Evolutionary conservation across 495 filamentous ascomycete genomes (phyloP), one percentile per base, ranked within the genome.

Genomic region (Tetracladium setigerum): DNA sequence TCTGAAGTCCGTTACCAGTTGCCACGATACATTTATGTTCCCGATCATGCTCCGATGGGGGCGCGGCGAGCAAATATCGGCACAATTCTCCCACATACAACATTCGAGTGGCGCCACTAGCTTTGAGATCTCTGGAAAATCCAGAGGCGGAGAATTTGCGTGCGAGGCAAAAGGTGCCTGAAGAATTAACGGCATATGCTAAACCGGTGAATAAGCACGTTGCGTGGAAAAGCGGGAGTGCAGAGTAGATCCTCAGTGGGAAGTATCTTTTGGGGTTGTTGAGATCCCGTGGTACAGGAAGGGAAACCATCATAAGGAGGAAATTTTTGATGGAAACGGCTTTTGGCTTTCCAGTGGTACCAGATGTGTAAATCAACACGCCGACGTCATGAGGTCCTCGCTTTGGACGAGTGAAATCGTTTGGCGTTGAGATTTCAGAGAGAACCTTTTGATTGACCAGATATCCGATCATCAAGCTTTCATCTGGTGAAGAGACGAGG

Each of bases 81-180:
- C 62, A 65, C 7, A 66, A 49, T 49, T 68, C 66, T 12, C 66
- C 66, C 1, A 68, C 66, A 41, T 68, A 68, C 14, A 66, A 48
- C 33, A 68, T 61, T 0, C 58, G 49, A 4, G 63, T 66, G 1
- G 66, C 64, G 1, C 49, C 22, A 12, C 49, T 55, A 9, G 52
- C 52, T 1, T 44, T 39, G 0, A 67, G 61, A 35, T 68, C 66
- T 41, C 59, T 54, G 55, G 55, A 68, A 56, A 68, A 68, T 2
- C 56, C 51, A 5, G 51, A 52, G 0, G 57, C 39, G 14, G 54
- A 58, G 53, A 62, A 62, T 41, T 56, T 57, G 0, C 55, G 44
- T 24, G 68, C 59, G 1, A 75, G 57, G 44, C 71, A 75, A 19
- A 76, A 49, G 0, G 70, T 72, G 8, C 65, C 64, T 4, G 62